Percentiles rank a stretch among this genome's conserved stretches.
Conservation (phyloP, 2,329 filamentous ascomycete species). For the Scedosporium aurantiacum region DNA sequence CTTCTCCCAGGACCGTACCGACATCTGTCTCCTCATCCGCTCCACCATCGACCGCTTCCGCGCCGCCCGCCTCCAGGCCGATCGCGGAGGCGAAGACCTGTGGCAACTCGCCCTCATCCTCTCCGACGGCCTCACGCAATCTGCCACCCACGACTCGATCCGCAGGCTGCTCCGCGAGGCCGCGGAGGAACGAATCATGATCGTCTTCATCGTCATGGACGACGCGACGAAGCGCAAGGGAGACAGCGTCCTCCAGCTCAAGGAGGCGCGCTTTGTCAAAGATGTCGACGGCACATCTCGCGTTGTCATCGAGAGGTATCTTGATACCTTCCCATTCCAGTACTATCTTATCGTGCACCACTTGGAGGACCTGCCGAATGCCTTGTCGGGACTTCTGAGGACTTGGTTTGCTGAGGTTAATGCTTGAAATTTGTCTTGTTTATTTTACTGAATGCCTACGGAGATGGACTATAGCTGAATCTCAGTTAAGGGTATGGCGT, state of each 20-base stretch:
- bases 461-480: not conserved
- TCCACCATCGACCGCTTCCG: constrained; percentile 74
- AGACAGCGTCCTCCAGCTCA: constrained; percentile 74
- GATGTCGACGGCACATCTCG: constrained; percentile 50
- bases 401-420: constrained; percentile 84
- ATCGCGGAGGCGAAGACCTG: constrained; percentile 48
- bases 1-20: constrained; percentile 77
- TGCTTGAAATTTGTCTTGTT: constrained; percentile 16
- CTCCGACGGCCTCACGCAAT: constrained; percentile 85
- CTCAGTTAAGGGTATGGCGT: not conserved
- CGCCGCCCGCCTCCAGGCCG: constrained; percentile 53
- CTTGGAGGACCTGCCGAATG: constrained; percentile 79
- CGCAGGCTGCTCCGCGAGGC: constrained; percentile 74
- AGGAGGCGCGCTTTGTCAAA: constrained; percentile 71
- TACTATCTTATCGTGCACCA: constrained; percentile 94
- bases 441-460: not conserved
- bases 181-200: constrained; percentile 89
- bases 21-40: constrained; percentile 68
- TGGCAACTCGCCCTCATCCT: constrained; percentile 95
- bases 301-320: constrained; percentile 77
- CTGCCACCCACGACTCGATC: constrained; percentile 68
- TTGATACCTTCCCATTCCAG: constrained; percentile 92
- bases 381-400: constrained; percentile 76
- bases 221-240: constrained; percentile 28
- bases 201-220: constrained; percentile 96